Conservation (phyloP, 371 early-diverging fungal species). For the Astathelohania contejeani region DNA sequence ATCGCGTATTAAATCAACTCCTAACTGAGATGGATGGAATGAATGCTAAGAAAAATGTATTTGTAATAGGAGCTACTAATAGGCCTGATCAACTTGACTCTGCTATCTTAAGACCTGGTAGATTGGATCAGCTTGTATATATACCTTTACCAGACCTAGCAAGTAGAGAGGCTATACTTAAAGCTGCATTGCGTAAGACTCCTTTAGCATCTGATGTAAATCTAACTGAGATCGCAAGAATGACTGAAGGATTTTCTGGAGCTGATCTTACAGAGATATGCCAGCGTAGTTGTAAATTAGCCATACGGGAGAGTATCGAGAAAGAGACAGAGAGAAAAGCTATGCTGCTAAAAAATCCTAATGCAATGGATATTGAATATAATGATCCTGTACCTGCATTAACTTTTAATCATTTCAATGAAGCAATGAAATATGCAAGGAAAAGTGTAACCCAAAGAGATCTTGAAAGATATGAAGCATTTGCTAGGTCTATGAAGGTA, state of each 20-base stretch:
- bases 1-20: constrained; percentile 95
- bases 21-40: constrained; percentile 99
- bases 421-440: constrained; percentile 86
- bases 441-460: constrained; percentile 86
- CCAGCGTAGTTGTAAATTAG: constrained; percentile 94
- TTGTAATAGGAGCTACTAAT: constrained; percentile 85
- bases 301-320: constrained; percentile 91
- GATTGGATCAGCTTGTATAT: constrained; percentile 63
- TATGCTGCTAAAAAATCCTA: constrained; percentile 64
- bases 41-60: constrained; percentile 90
- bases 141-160: constrained; percentile 63
- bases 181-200: constrained; percentile 83
- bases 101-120: constrained; percentile 94
- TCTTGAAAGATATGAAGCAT: constrained; percentile 92
- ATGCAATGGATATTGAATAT: constrained; percentile 17
- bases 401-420: constrained; percentile 79
- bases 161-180: constrained; percentile 70
- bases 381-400: constrained; percentile 72
- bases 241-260: constrained; percentile 88
- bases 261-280: constrained; percentile 98
- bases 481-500: constrained; percentile 59
- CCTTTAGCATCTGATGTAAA: constrained; percentile 73
- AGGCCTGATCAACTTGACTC: constrained; percentile 68
- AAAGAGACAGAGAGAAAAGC: constrained; percentile 53
- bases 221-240: constrained; percentile 66